Base-by-base conservation (phyloP, 1,284 basidiomycete genomes). In the Pulchroboletus neoregius region DNA sequence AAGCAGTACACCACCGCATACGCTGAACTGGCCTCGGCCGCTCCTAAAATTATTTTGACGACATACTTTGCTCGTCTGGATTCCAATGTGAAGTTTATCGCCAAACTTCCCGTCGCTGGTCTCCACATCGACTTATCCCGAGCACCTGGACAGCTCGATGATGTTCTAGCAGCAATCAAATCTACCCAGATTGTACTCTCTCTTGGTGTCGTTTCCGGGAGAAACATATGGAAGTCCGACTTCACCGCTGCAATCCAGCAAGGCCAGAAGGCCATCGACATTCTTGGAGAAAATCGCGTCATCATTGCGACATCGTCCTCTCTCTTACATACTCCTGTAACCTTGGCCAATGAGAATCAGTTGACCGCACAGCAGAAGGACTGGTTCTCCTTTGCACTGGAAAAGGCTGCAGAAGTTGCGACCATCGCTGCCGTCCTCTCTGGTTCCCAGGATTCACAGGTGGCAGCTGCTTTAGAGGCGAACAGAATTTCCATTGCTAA, bases 221-320 rank as follows among this genome's bases (percentile, higher is more conserved):
- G 96, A 68, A 99, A 99, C 80, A 93, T 99, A 75, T 99, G 96
- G 96, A 99, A 99, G 84, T 91, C 86, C 54, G 95, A 99, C 75
- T 86, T 99, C 63, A 75, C 78, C 58, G 85, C 82, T 43, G 87
- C 91, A 50, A 79, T 95, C 73, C 84, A 87, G 65, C 73, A 83
- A 43, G 92, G 82, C 51, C 84, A 95, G 76, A 91, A 88, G 71
- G 94, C 93, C 45, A 73, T 94, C 60, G 80, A 83, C 45, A 76
- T 74, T 39, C 84, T 97, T 60, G 92, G 92, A 53, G 71, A 76
- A 56, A 88, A 92, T 58, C 92, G 94, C 56, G 91, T 99, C 65
- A 82, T 96, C 66, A 76, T 97, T 63, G 93, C 93, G 28, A 94
- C 96, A 44, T 98, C 95, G 10, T 98, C 95, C 32, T 98, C 96